phyloP scores from a whole-genome alignment of 306 rosid genomes.

The Chamaecrista fasciculata region DNA sequence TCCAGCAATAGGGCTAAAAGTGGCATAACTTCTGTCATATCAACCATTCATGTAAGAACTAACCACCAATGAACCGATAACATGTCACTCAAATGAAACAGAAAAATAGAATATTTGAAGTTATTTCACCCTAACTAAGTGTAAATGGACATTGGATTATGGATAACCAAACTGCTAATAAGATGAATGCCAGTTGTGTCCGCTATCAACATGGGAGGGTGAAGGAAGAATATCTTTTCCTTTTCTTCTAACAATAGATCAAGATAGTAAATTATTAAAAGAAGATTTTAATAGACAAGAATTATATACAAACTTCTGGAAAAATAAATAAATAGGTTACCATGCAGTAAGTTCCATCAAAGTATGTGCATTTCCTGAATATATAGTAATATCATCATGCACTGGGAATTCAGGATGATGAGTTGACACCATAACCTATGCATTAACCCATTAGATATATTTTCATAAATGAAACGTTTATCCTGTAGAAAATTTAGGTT shows the following conservation, averaged over 20 bases:
- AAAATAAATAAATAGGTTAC: conserved; percentile 10
- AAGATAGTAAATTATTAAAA: neutral
- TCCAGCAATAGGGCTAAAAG: neutral
- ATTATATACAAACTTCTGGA: neutral
- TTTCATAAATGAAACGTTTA: neutral
- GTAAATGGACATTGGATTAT: neutral
- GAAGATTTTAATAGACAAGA: neutral
- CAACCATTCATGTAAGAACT: neutral
- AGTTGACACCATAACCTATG: neutral
- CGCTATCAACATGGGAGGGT: neutral
- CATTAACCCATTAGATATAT: neutral
- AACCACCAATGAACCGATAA: neutral
- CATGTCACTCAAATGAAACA: neutral
- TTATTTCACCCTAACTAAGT: neutral
- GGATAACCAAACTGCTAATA: neutral
- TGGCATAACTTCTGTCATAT: neutral
- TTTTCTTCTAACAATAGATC: neutral
- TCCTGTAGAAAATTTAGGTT: neutral
- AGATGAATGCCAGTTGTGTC: neutral
- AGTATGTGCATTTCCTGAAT: neutral
- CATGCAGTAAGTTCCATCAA: neutral
- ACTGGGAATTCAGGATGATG: neutral
- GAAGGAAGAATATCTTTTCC: neutral
- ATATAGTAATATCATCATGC: neutral
- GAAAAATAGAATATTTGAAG: neutral